Evolutionary conservation across 495 filamentous ascomycete species (phyloP).

Genomic region (Hypomontagnella monticulosa): DNA sequence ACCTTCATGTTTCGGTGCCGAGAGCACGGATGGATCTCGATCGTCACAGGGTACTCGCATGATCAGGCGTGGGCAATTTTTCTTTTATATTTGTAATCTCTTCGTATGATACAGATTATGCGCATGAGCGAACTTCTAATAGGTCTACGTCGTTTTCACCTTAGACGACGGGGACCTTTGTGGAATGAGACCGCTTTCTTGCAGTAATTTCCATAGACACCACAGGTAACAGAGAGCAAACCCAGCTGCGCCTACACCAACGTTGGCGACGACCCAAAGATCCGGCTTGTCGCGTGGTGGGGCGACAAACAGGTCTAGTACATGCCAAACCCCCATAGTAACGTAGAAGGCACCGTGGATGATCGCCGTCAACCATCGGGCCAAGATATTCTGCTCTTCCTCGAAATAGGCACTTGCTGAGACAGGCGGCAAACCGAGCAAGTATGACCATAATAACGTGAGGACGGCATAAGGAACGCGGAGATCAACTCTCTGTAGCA

Average conservation of each 20-base stretch:
- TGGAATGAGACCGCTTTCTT: conserved; percentile 62
- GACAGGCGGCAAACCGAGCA: conserved; percentile 84
- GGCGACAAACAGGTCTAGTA: conserved; percentile 70
- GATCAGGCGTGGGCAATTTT: background rate
- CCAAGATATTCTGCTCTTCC: conserved; percentile 54
- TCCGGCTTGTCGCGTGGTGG: conserved; percentile 84
- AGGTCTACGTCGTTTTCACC: conserved; percentile 50
- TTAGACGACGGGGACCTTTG: conserved; percentile 44
- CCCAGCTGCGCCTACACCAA: conserved; percentile 81
- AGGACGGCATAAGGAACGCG: conserved; percentile 85
- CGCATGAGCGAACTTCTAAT: background rate
- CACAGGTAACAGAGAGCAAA: conserved; percentile 90
- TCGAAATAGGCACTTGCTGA: conserved; percentile 72
- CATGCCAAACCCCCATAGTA: conserved; percentile 81
- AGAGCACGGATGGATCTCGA: background rate
- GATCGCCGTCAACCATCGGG: conserved; percentile 66
- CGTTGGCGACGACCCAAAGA: conserved; percentile 92
- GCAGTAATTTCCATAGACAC: conserved; percentile 78
- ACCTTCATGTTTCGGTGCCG: background rate
- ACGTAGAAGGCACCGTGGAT: conserved; percentile 80
- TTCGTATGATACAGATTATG: conserved; percentile 17
- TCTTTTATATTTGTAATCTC: conserved; percentile 20
- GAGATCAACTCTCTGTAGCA: conserved; percentile 85
- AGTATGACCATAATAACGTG: conserved; percentile 86
- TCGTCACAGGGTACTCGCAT: conserved; percentile 1